Percentiles rank a stretch among this genome's conserved stretches.
These are phyloP conservation scores for Graphium sp. DNA, from an alignment of 2,329 filamentous ascomycete species.

Conservation along the genomic window DNA sequence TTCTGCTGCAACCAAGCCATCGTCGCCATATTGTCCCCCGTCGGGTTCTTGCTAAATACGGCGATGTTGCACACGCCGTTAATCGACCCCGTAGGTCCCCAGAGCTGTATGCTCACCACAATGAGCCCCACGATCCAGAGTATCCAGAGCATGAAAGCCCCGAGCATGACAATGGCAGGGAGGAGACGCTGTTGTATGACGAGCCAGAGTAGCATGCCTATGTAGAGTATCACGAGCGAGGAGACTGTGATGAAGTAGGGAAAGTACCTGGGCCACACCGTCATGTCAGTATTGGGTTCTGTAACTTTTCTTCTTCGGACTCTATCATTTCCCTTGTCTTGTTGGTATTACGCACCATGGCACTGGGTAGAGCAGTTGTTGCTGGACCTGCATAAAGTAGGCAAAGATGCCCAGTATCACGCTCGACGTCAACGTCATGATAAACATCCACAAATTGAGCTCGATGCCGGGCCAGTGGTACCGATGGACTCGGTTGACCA, in stretches of 20 bases:
- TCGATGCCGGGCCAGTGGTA: slow-evolving; percentile 56
- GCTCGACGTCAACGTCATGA: slow-evolving; percentile 43
- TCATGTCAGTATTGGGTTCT: no score
- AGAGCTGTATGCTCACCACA: slow-evolving; percentile 44
- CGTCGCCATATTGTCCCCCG: slow-evolving; percentile 33
- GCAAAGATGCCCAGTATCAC: slow-evolving; percentile 45
- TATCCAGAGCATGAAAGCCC: slow-evolving; percentile 47
- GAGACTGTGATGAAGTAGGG: slow-evolving; percentile 45
- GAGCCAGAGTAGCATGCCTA: slow-evolving; percentile 45
- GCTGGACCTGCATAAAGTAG: slow-evolving; percentile 41
- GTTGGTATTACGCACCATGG: slow-evolving; percentile 45
- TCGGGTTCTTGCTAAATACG: slow-evolving; percentile 33
- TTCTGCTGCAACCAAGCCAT: slow-evolving; percentile 48
- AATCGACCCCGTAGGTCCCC: slow-evolving; percentile 41
- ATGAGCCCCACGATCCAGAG: slow-evolving; percentile 52
- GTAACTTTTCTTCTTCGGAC: not conserved
- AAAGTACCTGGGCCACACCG: slow-evolving; percentile 51
- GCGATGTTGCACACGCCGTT: slow-evolving; percentile 40
- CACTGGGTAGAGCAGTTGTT: slow-evolving; percentile 31
- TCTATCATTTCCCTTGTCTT: no score
- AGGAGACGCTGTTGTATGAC: slow-evolving; percentile 44
- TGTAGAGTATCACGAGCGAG: slow-evolving; percentile 46
- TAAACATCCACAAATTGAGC: slow-evolving; percentile 49
- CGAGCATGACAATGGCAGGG: slow-evolving; percentile 44
- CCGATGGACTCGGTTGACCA: slow-evolving; percentile 29